Evolutionary conservation across 169 alveolate genomes (phyloP).

Genomic region (Plasmodium blacklocki): DNA sequence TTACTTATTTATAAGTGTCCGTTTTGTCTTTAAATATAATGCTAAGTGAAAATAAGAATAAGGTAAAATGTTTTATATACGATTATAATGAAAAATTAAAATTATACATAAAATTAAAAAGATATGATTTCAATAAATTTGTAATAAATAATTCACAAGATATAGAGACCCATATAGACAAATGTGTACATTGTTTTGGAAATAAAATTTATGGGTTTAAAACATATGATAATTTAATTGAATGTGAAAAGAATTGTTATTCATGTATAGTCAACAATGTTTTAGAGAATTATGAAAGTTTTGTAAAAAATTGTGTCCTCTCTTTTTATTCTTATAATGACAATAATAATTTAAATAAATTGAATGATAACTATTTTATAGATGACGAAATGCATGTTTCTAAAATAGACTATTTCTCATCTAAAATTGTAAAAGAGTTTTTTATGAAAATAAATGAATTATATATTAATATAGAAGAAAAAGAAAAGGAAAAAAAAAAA

Average conservation of each 20-base stretch:
- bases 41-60: slow-evolving; percentile 45
- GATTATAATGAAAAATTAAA: slow-evolving; percentile 54
- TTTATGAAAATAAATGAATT: neutral
- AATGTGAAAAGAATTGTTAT: slow-evolving; percentile 16
- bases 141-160: slow-evolving; percentile 10
- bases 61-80: slow-evolving; percentile 30
- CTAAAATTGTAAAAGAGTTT: too few relatives aligned
- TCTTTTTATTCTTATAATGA: slow-evolving; percentile 26
- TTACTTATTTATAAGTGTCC: neutral
- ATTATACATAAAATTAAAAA: slow-evolving; percentile 54
- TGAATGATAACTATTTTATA: neutral
- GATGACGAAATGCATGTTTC: neutral
- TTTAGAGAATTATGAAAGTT: slow-evolving; percentile 24
- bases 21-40: slow-evolving; percentile 8
- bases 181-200: slow-evolving; percentile 7
- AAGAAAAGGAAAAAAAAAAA: slow-evolving; percentile 4
- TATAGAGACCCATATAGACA: slow-evolving; percentile 7
- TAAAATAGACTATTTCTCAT: slow-evolving; percentile 5
- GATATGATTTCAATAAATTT: slow-evolving; percentile 4
- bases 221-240: slow-evolving; percentile 18
- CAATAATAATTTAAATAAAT: slow-evolving; percentile 4
- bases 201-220: slow-evolving; percentile 20
- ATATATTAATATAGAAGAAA: slow-evolving; percentile 19
- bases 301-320: slow-evolving; percentile 32
- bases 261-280: slow-evolving; percentile 14